phyloP scores from a whole-genome alignment of 805 yeast species.

The Kluyveromyces lactis region DNA sequence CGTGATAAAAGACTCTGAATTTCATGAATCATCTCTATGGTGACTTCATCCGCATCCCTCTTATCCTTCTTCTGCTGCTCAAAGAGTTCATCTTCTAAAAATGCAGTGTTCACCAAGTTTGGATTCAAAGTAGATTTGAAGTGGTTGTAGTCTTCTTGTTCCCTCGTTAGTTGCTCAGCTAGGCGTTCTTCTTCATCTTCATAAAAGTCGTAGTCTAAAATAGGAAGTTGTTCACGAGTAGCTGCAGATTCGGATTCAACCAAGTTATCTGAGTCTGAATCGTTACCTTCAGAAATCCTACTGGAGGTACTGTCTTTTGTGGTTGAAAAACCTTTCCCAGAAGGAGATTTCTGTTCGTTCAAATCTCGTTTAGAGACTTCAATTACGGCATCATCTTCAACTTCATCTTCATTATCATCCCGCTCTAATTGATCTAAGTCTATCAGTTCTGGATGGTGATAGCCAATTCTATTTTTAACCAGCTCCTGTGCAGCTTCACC shows the following conservation, averaged over 20 bases:
- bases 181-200: constrained; percentile 73
- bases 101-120: constrained; percentile 13
- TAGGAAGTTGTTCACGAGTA: constrained; percentile 9
- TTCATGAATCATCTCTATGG: constrained; percentile 76
- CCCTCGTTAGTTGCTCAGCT: constrained; percentile 53
- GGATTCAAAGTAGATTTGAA: constrained; percentile 42
- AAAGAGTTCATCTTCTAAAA: constrained; percentile 40
- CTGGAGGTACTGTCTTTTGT: background rate
- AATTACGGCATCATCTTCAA: constrained; percentile 8
- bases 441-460: constrained; percentile 4
- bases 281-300: background rate
- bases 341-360: too few relatives aligned
- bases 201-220: constrained; percentile 55
- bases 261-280: background rate
- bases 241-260: background rate
- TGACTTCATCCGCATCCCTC: constrained; percentile 88
- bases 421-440: constrained; percentile 10
- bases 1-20: constrained; percentile 80
- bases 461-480: constrained; percentile 4
- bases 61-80: constrained; percentile 58
- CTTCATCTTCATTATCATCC: constrained; percentile 29
- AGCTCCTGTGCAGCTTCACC: constrained; percentile 15
- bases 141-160: constrained; percentile 61
- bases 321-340: too few relatives aligned
- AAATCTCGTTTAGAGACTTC: too few relatives aligned